These are phyloP conservation scores for Claviceps sp. DNA, from an alignment of 2,329 filamentous ascomycete genomes.

Conservation along the genomic window DNA sequence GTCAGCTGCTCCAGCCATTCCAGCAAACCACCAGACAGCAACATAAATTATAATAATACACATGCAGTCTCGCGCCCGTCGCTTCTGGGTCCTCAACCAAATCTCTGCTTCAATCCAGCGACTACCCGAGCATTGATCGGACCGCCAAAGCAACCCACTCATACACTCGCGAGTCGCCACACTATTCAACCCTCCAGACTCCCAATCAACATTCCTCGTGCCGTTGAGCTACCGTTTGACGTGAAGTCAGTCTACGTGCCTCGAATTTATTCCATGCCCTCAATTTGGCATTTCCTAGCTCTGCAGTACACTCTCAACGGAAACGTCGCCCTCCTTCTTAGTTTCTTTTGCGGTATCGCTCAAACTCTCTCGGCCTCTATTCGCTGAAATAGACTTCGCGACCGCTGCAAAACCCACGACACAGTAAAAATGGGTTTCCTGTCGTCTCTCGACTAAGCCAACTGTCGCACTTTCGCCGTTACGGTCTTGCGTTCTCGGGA, in stretches of 20 bases:
- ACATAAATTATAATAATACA: no score
- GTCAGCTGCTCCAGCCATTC: no score
- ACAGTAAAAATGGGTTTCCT: constrained; percentile 17
- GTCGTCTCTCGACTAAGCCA: constrained; percentile 5
- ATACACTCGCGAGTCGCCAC: neutral
- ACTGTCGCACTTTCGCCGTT: neutral
- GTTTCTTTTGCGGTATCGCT: neutral
- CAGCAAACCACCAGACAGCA: no score
- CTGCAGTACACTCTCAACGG: neutral
- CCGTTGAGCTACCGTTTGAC: neutral
- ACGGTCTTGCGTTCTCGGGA: neutral
- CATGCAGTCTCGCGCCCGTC: neutral
- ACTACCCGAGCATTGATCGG: constrained; percentile 7
- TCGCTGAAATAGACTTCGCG: neutral
- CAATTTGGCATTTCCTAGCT: neutral
- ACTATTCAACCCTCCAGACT: neutral
- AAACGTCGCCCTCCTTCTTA: neutral
- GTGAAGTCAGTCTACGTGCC: neutral
- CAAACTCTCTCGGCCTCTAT: neutral
- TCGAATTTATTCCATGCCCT: neutral
- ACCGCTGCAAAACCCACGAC: constrained; percentile 12
- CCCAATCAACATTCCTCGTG: neutral
- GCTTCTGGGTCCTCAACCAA: neutral
- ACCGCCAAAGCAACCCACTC: neutral
- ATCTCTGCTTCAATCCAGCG: constrained; percentile 1